Evolutionary conservation across 1,284 basidiomycete genomes (phyloP).

Genomic region (Taiwanofungus camphoratus): DNA sequence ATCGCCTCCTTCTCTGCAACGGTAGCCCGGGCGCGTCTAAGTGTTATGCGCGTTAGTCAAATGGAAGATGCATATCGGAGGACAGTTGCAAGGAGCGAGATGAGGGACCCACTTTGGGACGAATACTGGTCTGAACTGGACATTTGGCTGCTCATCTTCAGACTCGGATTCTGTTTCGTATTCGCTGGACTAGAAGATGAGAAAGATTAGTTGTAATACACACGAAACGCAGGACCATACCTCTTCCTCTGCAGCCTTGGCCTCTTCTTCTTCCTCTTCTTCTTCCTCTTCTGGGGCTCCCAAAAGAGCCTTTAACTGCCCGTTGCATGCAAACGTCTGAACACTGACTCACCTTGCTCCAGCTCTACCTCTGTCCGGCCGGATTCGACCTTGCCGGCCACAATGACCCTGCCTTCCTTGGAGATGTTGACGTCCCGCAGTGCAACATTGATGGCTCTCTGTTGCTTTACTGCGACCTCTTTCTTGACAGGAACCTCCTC

Average conservation of each 20-base stretch:
- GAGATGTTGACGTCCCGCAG: slow-evolving; percentile 74
- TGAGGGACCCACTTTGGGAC: slow-evolving; percentile 70
- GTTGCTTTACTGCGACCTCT: slow-evolving; percentile 27
- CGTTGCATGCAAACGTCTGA: background rate
- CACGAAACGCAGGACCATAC: slow-evolving; percentile 25
- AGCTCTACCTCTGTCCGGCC: slow-evolving; percentile 54
- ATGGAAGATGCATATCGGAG: background rate
- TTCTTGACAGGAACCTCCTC: slow-evolving; percentile 39
- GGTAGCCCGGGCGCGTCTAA: slow-evolving; percentile 68
- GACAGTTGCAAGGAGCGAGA: background rate
- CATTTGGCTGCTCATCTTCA: slow-evolving; percentile 54
- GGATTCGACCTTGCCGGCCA: slow-evolving; percentile 68
- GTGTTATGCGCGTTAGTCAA: background rate
- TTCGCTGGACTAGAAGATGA: slow-evolving; percentile 57
- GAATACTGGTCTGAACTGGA: slow-evolving; percentile 82
- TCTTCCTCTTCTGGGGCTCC: slow-evolving; percentile 22
- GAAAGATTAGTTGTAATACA: slow-evolving; percentile 15
- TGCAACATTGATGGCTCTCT: slow-evolving; percentile 62
- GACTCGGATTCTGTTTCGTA: slow-evolving; percentile 71
- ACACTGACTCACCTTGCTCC: slow-evolving; percentile 34
- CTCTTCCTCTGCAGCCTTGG: slow-evolving; percentile 38
- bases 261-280: slow-evolving; percentile 41
- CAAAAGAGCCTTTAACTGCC: too few species aligned
- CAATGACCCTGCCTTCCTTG: slow-evolving; percentile 69
- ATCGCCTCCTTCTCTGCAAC: slow-evolving; percentile 59